Evolutionary conservation across 352 stramenopile genomes (phyloP).

Genomic region (Pilasporangium apinafurcum): DNA sequence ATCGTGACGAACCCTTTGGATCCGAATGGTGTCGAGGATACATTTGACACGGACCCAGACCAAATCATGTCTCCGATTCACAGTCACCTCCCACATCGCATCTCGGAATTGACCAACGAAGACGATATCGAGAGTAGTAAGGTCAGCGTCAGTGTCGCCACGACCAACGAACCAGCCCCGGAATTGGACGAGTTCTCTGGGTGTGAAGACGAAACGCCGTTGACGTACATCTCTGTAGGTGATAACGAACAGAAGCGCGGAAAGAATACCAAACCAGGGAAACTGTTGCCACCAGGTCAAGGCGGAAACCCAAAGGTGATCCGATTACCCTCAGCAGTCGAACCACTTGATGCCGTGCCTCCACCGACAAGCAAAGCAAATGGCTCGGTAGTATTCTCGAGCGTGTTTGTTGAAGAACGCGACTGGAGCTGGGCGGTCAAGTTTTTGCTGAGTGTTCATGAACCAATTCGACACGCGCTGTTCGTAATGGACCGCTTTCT

Average conservation of each 20-base stretch:
- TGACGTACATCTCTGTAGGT: constrained; percentile 2
- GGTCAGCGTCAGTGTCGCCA: not conserved
- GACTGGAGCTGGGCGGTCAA: constrained; percentile 64
- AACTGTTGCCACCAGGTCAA: constrained; percentile 16
- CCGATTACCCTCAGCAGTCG: constrained; percentile 7
- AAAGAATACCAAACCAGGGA: constrained; percentile 15
- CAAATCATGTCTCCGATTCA: constrained; percentile 37
- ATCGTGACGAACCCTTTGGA: too few relatives aligned
- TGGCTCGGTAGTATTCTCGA: constrained; percentile 61
- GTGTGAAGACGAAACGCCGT: constrained; percentile 1
- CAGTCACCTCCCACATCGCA: constrained; percentile 23
- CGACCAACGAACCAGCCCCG: not conserved
- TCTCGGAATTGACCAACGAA: constrained; percentile 39
- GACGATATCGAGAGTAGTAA: constrained; percentile 22
- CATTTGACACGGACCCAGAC: constrained; percentile 24
- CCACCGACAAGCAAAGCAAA: constrained; percentile 42
- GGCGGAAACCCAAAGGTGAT: constrained; percentile 9
- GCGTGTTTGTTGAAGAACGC: constrained; percentile 42
- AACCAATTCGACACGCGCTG: constrained; percentile 72
- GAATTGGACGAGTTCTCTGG: constrained; percentile 7
- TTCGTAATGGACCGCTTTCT: constrained; percentile 82
- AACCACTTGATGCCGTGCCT: constrained; percentile 28
- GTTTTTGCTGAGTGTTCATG: constrained; percentile 68
- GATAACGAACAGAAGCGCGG: constrained; percentile 18
- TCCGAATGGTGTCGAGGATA: too few relatives aligned